Conservation (phyloP, 2,329 filamentous ascomycete genomes). For the Paracoccidioides brasiliensis region DNA sequence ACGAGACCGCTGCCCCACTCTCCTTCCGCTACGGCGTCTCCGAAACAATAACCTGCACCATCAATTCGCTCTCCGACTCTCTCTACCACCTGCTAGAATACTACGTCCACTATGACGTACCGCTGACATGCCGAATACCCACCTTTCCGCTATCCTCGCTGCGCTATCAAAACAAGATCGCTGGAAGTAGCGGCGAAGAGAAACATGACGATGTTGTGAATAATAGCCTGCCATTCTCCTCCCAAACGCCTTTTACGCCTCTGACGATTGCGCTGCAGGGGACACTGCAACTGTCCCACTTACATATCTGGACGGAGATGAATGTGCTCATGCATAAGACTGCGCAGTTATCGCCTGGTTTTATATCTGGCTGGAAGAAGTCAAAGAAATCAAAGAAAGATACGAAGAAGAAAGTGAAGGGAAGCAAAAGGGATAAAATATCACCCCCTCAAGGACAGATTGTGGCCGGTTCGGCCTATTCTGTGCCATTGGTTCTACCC, state of each 20-base stretch:
- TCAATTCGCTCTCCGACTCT: conserved; percentile 39
- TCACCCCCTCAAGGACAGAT: conserved; percentile 52
- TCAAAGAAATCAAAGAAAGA: conserved; percentile 26
- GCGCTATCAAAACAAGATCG: conserved; percentile 24
- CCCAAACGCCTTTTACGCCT: conserved; percentile 49
- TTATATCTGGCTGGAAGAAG: background rate
- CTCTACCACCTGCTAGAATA: conserved; percentile 54
- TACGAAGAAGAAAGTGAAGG: conserved; percentile 29
- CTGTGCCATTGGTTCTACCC: conserved; percentile 54
- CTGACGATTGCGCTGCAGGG: conserved; percentile 81
- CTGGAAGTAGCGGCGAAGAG: conserved; percentile 22
- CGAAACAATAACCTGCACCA: conserved; percentile 47
- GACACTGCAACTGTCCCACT: conserved; percentile 73
- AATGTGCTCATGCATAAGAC: conserved; percentile 68
- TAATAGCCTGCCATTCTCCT: background rate
- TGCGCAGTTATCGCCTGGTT: conserved; percentile 14
- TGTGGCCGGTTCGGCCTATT: conserved; percentile 79
- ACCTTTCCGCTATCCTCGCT: conserved; percentile 48
- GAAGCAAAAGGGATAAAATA: conserved; percentile 35
- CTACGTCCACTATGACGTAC: conserved; percentile 94
- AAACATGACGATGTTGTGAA: background rate
- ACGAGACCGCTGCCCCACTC: conserved; percentile 71
- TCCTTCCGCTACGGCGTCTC: conserved; percentile 70
- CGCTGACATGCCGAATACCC: conserved; percentile 79
- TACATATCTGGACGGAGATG: conserved; percentile 80